phyloP scores from a whole-genome alignment of 768 basidiomycete species.

The Tulasnella sp. region DNA sequence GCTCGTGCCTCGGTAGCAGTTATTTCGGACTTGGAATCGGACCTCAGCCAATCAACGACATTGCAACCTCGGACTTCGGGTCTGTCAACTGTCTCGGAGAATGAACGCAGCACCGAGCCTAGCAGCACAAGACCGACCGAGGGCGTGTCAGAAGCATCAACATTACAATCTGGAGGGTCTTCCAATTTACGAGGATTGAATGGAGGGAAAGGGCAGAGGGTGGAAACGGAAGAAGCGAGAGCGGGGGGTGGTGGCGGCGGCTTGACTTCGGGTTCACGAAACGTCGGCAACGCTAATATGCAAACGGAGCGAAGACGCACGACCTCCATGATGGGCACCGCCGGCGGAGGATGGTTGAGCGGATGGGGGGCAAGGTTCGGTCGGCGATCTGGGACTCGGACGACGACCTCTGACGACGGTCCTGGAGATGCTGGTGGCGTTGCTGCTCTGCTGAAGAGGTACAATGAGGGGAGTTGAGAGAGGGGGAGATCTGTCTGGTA shows the following conservation, averaged over 20 bases:
- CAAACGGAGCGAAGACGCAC: constrained; percentile 12
- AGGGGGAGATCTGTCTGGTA: neutral
- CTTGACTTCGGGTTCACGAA: neutral
- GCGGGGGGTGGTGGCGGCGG: constrained; percentile 6
- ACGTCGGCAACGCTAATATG: constrained; percentile 11
- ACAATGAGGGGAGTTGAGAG: neutral
- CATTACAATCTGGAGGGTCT: neutral
- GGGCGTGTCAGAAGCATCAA: neutral
- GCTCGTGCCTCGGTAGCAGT: constrained; percentile 6
- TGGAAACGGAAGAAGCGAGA: constrained; percentile 3
- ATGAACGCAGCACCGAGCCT: neutral
- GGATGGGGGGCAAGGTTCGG: neutral
- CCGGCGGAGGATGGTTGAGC: neutral
- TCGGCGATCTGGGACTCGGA: neutral
- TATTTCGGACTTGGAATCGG: neutral
- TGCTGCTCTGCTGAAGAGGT: neutral
- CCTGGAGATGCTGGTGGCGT: neutral
- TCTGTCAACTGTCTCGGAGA: constrained; percentile 9
- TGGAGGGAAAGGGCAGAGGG: neutral
- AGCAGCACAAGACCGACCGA: constrained; percentile 2
- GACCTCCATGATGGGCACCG: neutral
- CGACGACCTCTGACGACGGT: neutral
- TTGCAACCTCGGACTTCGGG: neutral
- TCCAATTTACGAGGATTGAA: constrained; percentile 5
- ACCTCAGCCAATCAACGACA: neutral